These are phyloP conservation scores for Rhodomyrtus psidioides DNA, from an alignment of 441 rosid species.

Conservation along the genomic window DNA sequence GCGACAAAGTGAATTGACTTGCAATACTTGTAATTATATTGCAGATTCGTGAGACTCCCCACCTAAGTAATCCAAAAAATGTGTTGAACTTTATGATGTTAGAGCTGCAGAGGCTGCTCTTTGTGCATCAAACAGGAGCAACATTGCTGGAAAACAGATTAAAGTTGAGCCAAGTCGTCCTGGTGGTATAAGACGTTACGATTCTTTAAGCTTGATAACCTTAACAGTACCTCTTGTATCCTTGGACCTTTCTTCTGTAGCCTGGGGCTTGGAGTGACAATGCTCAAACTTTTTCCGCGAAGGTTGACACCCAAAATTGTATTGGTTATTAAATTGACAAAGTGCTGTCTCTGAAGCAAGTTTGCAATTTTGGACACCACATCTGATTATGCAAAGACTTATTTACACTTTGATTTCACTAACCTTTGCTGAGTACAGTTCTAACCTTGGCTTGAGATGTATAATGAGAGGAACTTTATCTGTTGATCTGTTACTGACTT, in stretches of 20 bases:
- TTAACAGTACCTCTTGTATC: neutral
- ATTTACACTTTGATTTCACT: neutral
- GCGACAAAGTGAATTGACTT: too few species aligned
- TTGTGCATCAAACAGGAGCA: conserved; percentile 27
- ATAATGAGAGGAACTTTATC: too few species aligned
- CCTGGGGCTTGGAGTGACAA: neutral
- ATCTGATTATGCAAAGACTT: neutral
- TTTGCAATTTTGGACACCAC: neutral
- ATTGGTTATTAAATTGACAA: neutral
- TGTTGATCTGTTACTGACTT: too few species aligned
- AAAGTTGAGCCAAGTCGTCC: conserved; percentile 37
- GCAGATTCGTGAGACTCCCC: too few species aligned
- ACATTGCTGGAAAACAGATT: conserved; percentile 42
- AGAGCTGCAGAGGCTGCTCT: conserved; percentile 55
- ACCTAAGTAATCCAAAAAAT: too few species aligned
- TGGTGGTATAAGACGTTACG: conserved; percentile 33
- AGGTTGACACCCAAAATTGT: conserved; percentile 1
- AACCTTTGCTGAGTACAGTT: too few species aligned
- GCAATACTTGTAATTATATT: too few species aligned
- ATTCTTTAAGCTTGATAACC: neutral
- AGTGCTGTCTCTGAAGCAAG: neutral
- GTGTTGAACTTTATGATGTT: too few species aligned
- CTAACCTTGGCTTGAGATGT: too few species aligned
- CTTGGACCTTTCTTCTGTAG: neutral
- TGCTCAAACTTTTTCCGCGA: neutral